Base-by-base conservation (phyloP, 2,329 filamentous ascomycete species). In the Tolypocladium guangdongense region DNA sequence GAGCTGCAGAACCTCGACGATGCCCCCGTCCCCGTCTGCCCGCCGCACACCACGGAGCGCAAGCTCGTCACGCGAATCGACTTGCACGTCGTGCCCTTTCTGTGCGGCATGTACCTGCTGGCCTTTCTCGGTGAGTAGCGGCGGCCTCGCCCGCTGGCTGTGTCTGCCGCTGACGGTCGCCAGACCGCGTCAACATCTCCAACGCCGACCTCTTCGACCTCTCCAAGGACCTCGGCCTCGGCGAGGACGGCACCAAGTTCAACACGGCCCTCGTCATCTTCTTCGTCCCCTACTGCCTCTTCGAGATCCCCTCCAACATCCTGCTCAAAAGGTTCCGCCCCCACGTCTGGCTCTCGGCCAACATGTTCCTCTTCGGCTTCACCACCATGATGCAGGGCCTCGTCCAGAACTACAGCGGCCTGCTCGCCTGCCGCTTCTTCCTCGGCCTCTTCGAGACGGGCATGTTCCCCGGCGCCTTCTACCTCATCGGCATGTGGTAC, bases 401-500 rank as follows among this genome's bases (percentile, higher is more conserved):
- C 7, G 86, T 90, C 3, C 74, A 82, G 55, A 95, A 82, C 64
- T 96, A 91, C 70, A 73, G 76, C 41, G 89, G 90, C 1, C 74
- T 96, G 18, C 77, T 96, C 50, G 78, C 83, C 0, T 90, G 88
- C 3, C 81, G 89, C 36, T 96, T 96, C 75, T 92, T 96, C 67
- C 78, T 96, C 1, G 91, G 91, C 10, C 50, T 88, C 0, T 86
- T 84, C 56, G 84, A 90, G 71, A 82, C 83, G 6, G 86, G 85
- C 68, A 88, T 90, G 78, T 88, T 88, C 43, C 70, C 70, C 0
- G 70, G 70, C 56, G 74, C 71, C 50, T 78, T 87, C 64, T 87
- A 90, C 63, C 72, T 91, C 8, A 83, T 90, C 56, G 83, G 88
- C 54, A 92, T 92, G 84, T 95, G 88, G 90, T 99, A 97, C 63